These are phyloP conservation scores for Fusarium zealandicum DNA, from an alignment of 2,329 filamentous ascomycete genomes.

Conservation along the genomic window DNA sequence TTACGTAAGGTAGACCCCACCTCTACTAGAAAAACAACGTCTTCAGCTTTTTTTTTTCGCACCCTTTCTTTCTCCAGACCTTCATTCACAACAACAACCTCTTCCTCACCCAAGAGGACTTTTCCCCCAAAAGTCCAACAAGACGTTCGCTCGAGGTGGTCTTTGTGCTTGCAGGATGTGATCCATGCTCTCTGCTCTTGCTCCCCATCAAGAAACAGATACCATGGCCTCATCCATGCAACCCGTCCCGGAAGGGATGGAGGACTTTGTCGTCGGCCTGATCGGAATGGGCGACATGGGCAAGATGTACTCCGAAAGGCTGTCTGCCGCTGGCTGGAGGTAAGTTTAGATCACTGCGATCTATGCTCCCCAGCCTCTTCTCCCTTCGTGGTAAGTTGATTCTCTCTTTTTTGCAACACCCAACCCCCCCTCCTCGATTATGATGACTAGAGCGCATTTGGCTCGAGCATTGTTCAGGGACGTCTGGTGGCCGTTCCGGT, in stretches of 20 bases:
- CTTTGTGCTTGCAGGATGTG: conserved; percentile 39
- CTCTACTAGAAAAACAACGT: conserved; percentile 35
- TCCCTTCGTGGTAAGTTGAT: conserved; percentile 35
- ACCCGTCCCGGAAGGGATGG: conserved; percentile 57
- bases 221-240: conserved; percentile 42
- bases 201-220: conserved; percentile 36
- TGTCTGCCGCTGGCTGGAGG: conserved; percentile 96
- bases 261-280: conserved; percentile 82
- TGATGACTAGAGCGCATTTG: conserved; percentile 99
- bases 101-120: conserved; percentile 10
- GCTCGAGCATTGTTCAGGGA: conserved; percentile 90
- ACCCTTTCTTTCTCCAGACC: conserved; percentile 17
- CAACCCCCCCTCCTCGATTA: conserved; percentile 48
- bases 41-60: conserved; percentile 36
- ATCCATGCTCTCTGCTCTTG: conserved; percentile 36
- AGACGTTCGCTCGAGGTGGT: conserved; percentile 24
- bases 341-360: conserved; percentile 52
- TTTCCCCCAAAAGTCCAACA: conserved; percentile 10
- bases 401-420: conserved; percentile 12
- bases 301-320: conserved; percentile 91
- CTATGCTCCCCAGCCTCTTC: conserved; percentile 15
- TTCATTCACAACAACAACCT: conserved; percentile 19
- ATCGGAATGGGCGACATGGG: conserved; percentile 99
- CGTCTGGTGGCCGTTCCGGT: conserved; percentile 78
- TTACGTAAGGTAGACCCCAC: conserved; percentile 33